Base-by-base conservation (phyloP, 2,329 filamentous ascomycete species). In the Ophiostoma piceae region DNA sequence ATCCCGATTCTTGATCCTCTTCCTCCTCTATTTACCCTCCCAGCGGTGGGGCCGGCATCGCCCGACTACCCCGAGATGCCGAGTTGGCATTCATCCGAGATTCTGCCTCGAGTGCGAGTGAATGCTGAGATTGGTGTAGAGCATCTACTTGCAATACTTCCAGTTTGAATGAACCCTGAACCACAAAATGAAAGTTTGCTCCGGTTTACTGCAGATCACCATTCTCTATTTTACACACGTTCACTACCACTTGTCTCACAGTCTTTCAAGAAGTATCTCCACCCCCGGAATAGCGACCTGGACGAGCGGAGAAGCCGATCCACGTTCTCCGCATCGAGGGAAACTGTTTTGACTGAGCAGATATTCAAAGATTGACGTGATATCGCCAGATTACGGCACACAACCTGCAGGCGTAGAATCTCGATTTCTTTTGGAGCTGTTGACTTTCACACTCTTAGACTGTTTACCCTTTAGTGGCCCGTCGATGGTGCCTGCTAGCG, bases 51-150 rank as follows among this genome's bases (percentile, higher is more conserved):
- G 60, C 60, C 60, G 60, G 60, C 60, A 35, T 37, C 29, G 60
- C 60, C 60, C 60, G 60, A 64, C 60, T 35, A n/a, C 60, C 60
- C 14, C 60, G 60, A 64, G 29, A 37, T 35, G 32, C 60, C 60
- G 29, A 64, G 60, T 8, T 35, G 60, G 16, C 43, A 47, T 47
- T n/a, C 43, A 19, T 47, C 43, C 43, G 43, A 47, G 43, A 47
- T n/a, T 47, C 19, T 47, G 43, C 43, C 11, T 47, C 16, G 39
- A 43, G 12, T 41, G 39, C 12, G 5, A 43, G 41, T 43, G 5
- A 35, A 6, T 5, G 1, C 8, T 2, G 3, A 35, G 35, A 35
- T 35, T 35, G 35, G 8, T 35, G 35, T 2, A 35, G 8, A 35
- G 35, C 35, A 35, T 57, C 11, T 22, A 5, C 22, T 12, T 29